A percentile compares a stretch with the other conserved stretches of the same genome.
Conservation (phyloP, 495 filamentous ascomycete genomes). For the Penicillium mononematosum region DNA sequence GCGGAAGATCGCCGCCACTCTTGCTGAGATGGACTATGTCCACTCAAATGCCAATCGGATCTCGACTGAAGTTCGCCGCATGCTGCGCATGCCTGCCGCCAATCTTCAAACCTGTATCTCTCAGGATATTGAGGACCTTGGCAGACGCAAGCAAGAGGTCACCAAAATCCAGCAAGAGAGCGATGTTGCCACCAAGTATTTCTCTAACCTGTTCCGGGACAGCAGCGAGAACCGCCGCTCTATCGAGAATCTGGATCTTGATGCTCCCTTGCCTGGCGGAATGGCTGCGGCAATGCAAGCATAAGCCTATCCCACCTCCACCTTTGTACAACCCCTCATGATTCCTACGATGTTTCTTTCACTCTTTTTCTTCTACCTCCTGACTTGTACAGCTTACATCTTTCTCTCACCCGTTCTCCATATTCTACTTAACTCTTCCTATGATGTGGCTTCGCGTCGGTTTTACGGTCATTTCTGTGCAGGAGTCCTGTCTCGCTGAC, state of each 20-base stretch:
- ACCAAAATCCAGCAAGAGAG: conserved; percentile 71
- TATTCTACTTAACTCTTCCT: background rate
- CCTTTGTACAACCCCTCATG: conserved; percentile 24
- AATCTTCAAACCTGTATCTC: conserved; percentile 76
- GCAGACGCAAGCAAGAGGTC: conserved; percentile 72
- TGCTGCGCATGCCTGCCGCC: conserved; percentile 79
- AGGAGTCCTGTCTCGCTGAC: background rate
- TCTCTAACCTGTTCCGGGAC: conserved; percentile 77
- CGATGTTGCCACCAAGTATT: conserved; percentile 79
- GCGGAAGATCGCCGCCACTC: conserved; percentile 75
- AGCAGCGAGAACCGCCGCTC: conserved; percentile 66
- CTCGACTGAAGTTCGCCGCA: conserved; percentile 75
- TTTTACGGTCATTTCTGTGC: background rate
- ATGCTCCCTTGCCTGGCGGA: conserved; percentile 53
- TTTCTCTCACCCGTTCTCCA: background rate
- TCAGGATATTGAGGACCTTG: conserved; percentile 78
- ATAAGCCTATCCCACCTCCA: conserved; percentile 14
- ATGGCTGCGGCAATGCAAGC: conserved; percentile 31
- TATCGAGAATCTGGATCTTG: conserved; percentile 81
- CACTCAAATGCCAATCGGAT: conserved; percentile 86
- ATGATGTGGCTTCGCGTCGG: conserved; percentile 5
- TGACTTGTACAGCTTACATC: conserved; percentile 19
- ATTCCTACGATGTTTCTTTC: conserved; percentile 11
- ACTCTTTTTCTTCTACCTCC: background rate
- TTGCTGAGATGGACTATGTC: conserved; percentile 82